These are phyloP conservation scores for Bryoglossum gracile DNA, from an alignment of 495 filamentous ascomycete genomes.

Conservation along the genomic window DNA sequence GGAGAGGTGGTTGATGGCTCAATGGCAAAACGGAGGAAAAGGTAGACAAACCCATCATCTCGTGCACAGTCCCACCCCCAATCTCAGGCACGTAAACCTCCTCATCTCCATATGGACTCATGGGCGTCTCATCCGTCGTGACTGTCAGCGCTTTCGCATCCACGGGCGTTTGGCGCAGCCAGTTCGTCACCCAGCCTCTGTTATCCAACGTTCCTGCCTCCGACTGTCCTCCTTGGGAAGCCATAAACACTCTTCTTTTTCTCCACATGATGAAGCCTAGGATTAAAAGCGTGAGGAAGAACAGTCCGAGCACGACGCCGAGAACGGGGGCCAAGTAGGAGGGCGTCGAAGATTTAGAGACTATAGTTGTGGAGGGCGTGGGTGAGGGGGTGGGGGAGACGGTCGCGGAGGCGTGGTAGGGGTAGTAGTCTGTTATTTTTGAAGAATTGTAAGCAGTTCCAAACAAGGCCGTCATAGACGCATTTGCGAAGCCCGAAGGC, in stretches of 20 bases:
- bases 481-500: slow-evolving; percentile 44
- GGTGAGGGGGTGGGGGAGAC: neutral
- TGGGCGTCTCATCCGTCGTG: slow-evolving; percentile 37
- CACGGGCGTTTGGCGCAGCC: slow-evolving; percentile 34
- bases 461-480: slow-evolving; percentile 47
- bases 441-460: slow-evolving; percentile 44
- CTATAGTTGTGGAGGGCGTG: neutral
- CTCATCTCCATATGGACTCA: slow-evolving; percentile 20
- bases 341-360: slow-evolving; percentile 37
- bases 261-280: slow-evolving; percentile 49
- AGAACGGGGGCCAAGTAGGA: slow-evolving; percentile 57
- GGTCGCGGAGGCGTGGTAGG: slow-evolving; percentile 35
- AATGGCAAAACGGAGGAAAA: neutral
- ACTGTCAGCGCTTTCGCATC: slow-evolving; percentile 40
- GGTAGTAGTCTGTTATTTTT: slow-evolving; percentile 49
- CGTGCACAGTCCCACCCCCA: slow-evolving; percentile 31
- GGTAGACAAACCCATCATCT: slow-evolving; percentile 37
- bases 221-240: slow-evolving; percentile 30
- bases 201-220: slow-evolving; percentile 37
- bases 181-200: slow-evolving; percentile 33
- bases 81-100: slow-evolving; percentile 12
- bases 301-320: slow-evolving; percentile 57
- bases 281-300: slow-evolving; percentile 43
- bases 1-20: neutral
- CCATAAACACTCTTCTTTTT: slow-evolving; percentile 35